phyloP scores from a whole-genome alignment of 768 basidiomycete genomes.

The Botryobasidium botryosum region DNA sequence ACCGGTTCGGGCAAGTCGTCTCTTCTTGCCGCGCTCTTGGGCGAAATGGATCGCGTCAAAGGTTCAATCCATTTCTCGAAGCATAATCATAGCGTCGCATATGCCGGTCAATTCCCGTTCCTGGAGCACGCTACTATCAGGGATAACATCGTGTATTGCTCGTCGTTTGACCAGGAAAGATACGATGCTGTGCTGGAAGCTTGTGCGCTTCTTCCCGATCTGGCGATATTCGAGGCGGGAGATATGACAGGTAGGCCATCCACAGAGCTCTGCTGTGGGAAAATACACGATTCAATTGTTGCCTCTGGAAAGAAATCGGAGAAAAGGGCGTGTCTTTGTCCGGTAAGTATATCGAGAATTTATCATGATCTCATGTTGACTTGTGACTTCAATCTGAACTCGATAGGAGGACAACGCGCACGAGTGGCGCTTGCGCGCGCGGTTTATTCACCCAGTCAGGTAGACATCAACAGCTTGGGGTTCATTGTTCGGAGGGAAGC shows the following conservation, averaged over 20 bases:
- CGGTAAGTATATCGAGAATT: background rate
- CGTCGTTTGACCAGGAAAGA: conserved; percentile 37
- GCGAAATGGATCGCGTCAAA: conserved; percentile 43
- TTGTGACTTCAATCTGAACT: conserved; percentile 25
- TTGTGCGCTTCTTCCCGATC: conserved; percentile 56
- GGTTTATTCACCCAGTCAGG: conserved; percentile 37
- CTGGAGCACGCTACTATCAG: conserved; percentile 66
- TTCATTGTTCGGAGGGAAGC: background rate
- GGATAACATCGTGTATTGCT: conserved; percentile 67
- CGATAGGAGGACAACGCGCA: conserved; percentile 61
- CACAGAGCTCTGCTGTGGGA: no score
- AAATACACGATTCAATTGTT: background rate
- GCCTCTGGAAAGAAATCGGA: conserved; percentile 41
- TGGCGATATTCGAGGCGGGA: conserved; percentile 55
- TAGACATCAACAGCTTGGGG: conserved; percentile 13
- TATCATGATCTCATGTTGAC: background rate
- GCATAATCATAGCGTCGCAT: conserved; percentile 41
- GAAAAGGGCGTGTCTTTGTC: conserved; percentile 40
- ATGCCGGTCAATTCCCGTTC: conserved; percentile 31
- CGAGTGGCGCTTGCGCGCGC: conserved; percentile 64
- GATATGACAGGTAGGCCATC: conserved; percentile 45
- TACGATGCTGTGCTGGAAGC: conserved; percentile 54
- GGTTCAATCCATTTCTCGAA: conserved; percentile 42
- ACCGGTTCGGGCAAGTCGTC: conserved; percentile 59
- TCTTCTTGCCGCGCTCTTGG: conserved; percentile 43